A percentile compares a stretch with the other conserved stretches of the same genome.
phyloP scores from a whole-genome alignment of 1,139 yeast species.

The Candida gigantensis region DNA sequence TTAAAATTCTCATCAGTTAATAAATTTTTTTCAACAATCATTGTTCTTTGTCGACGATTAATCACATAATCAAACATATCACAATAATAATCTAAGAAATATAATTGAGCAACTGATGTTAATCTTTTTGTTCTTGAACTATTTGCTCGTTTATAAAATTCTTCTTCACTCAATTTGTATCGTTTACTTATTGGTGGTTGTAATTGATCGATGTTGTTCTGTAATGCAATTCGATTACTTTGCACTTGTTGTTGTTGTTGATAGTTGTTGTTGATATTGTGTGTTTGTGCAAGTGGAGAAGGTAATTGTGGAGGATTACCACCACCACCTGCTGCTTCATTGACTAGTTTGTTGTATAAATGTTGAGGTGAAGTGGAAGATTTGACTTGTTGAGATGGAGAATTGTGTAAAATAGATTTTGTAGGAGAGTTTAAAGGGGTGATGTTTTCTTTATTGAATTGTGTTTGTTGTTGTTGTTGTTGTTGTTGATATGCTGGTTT shows the following conservation, averaged over 20 bases:
- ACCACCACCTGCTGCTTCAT: too few relatives aligned
- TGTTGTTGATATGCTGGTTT: conserved; percentile 9
- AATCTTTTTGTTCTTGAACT: conserved; percentile 80
- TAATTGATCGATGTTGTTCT: conserved; percentile 35
- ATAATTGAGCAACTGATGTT: conserved; percentile 81
- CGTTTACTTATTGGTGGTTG: conserved; percentile 25
- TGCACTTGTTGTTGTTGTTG: conserved; percentile 5
- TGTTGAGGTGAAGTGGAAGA: conserved; percentile 9
- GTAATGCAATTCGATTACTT: conserved; percentile 10
- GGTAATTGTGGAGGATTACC: conserved; percentile 8
- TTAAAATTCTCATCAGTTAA: conserved; percentile 43
- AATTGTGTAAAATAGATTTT: conserved; percentile 39
- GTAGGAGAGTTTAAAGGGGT: conserved; percentile 46
- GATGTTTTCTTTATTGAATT: conserved; percentile 46
- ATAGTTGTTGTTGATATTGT: too few relatives aligned
- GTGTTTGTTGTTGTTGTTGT: conserved; percentile 13
- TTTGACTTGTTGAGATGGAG: conserved; percentile 23
- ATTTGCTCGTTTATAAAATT: conserved; percentile 60
- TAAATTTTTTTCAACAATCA: conserved; percentile 62
- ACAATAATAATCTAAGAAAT: conserved; percentile 92
- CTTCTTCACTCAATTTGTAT: conserved; percentile 33
- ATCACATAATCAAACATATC: conserved; percentile 94
- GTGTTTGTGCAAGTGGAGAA: conserved; percentile 10
- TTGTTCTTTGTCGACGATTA: conserved; percentile 76
- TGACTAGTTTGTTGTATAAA: background rate